phyloP scores from a whole-genome alignment of 106 monocot species.

The Hemerocallis citrina region DNA sequence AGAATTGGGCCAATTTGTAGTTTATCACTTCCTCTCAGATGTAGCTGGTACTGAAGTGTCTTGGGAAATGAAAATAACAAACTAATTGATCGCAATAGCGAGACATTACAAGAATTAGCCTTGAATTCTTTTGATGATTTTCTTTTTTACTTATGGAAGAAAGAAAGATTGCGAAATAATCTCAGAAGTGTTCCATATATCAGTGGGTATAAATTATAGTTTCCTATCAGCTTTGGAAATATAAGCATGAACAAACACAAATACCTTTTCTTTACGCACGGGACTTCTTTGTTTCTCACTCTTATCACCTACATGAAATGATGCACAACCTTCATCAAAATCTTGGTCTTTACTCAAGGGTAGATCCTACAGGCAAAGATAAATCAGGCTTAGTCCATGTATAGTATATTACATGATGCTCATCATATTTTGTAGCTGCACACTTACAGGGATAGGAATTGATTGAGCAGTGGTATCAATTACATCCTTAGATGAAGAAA shows the following conservation, averaged over 20 bases:
- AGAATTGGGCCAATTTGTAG: no score
- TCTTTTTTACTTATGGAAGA: no score
- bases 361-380: conserved; percentile 28
- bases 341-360: conserved; percentile 18
- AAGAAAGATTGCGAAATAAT: no score
- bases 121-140: no score
- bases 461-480: conserved; percentile 13
- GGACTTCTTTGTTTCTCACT: conserved; percentile 19
- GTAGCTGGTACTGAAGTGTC: no score
- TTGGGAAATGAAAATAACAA: no score
- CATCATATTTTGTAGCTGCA: background rate
- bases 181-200: no score
- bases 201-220: no score
- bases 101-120: no score
- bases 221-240: no score
- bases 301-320: conserved; percentile 22
- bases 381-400: background rate
- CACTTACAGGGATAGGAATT: conserved; percentile 26
- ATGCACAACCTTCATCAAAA: conserved; percentile 31
- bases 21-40: no score
- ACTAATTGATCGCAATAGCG: no score
- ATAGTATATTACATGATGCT: background rate
- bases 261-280: conserved; percentile 43
- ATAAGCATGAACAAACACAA: background rate
- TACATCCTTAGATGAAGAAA: conserved; percentile 19